These are phyloP conservation scores for Mortierella claussenii DNA, from an alignment of 192 early-diverging fungal genomes.

Conservation along the genomic window DNA sequence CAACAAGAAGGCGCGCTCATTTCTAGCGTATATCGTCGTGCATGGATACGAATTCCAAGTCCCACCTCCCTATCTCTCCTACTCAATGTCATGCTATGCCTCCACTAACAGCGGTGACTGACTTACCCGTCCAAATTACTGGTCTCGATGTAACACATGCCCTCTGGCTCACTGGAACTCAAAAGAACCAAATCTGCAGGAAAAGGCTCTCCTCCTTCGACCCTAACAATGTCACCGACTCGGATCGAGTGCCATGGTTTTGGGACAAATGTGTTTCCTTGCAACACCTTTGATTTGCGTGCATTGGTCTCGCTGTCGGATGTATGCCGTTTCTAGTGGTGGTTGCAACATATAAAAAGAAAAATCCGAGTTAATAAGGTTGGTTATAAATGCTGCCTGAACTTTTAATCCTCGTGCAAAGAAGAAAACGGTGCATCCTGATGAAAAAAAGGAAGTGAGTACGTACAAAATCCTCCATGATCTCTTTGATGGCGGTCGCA, in stretches of 20 bases:
- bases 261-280: slow-evolving; percentile 73
- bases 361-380: no score
- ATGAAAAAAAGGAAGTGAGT: slow-evolving; percentile 3
- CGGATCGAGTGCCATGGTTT: slow-evolving; percentile 83
- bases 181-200: slow-evolving; percentile 93
- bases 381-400: no score
- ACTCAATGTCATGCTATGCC: no score
- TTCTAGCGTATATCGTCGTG: no score
- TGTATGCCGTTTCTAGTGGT: slow-evolving; percentile 70
- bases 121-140: slow-evolving; percentile 93
- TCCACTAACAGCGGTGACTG: not conserved
- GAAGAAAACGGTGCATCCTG: not conserved
- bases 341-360: not conserved
- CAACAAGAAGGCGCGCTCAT: no score
- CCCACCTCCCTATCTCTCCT: no score
- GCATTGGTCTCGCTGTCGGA: slow-evolving; percentile 82
- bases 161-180: slow-evolving; percentile 94
- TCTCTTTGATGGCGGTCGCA: slow-evolving; percentile 93
- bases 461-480: slow-evolving; percentile 87
- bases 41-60: no score
- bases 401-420: no score
- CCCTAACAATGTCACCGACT: slow-evolving; percentile 93
- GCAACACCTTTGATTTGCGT: slow-evolving; percentile 68
- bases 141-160: slow-evolving; percentile 97
- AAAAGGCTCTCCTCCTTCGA: slow-evolving; percentile 90